A percentile compares a stretch with the other conserved stretches of the same genome.
Evolutionary conservation across 495 filamentous ascomycete species (phyloP).

Genomic region (Bombardia bombarda): DNA sequence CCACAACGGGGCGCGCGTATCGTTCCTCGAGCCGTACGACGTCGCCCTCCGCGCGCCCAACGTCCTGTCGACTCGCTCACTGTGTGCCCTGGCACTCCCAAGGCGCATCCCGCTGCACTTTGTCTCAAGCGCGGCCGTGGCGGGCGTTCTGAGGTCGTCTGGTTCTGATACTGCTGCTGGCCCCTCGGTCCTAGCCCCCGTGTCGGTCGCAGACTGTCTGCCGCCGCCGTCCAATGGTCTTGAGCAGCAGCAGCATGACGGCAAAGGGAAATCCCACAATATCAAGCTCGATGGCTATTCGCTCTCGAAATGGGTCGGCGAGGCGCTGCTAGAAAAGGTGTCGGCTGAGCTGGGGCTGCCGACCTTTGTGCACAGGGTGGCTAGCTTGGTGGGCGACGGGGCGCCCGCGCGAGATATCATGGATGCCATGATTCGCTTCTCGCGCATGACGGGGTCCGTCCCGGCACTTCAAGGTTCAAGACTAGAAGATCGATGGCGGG

Average conservation of each 20-base stretch:
- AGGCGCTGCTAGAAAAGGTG: constrained; percentile 36
- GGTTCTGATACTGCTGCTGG: not conserved
- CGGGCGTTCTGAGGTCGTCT: constrained; percentile 7
- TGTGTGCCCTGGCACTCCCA: constrained; percentile 24
- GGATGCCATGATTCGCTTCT: not conserved
- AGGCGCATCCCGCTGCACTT: constrained; percentile 40
- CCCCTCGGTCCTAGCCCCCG: not conserved
- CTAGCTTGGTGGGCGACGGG: not conserved
- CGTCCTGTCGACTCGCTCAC: constrained; percentile 32
- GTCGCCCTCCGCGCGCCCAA: constrained; percentile 31
- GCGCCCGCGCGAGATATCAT: not conserved
- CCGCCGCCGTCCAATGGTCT: not conserved
- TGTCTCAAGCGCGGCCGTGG: constrained; percentile 32
- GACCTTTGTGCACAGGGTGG: constrained; percentile 32
- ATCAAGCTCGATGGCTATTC: constrained; percentile 33
- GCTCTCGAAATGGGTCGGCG: constrained; percentile 48
- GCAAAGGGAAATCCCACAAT: too few relatives aligned
- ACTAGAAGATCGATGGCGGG: too few relatives aligned
- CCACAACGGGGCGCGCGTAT: constrained; percentile 46
- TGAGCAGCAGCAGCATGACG: not conserved
- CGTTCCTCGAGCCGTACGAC: constrained; percentile 39
- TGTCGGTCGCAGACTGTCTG: not conserved
- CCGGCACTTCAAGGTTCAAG: too few relatives aligned
- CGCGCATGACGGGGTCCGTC: not conserved
- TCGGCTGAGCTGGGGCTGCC: constrained; percentile 17